Evolutionary conservation across 257 asterid species (phyloP), one percentile per base, ranked within the genome.

Genomic region (Oldenlandia corymbosa): DNA sequence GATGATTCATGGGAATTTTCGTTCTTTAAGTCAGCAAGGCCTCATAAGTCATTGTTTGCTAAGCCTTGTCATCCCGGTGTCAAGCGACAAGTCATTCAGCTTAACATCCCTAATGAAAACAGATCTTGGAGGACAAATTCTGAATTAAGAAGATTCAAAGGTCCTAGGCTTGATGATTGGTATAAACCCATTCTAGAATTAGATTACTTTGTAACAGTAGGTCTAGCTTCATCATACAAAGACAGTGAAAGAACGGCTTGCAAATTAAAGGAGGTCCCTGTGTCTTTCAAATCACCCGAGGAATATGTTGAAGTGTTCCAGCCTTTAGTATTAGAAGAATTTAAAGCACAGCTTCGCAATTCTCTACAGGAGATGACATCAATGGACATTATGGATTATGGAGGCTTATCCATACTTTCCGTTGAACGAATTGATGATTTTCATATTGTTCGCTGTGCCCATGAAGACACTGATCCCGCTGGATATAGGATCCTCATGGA

Each of bases 381-480:
- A 72, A 56, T 77, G 12, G 91, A 84, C 62, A 95, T 80, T 66
- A 80, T 77, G 81, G 66, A 79, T 76, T 75, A 84, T 47, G 95
- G 95, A 68, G 81, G 80, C 77, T 62, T 92, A 65, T 90, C 99
- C 59, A 94, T 92, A 64, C 77, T 92, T 68, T 92, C 97, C 31
- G 86, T 92, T 69, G 99, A 92, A 79, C 82, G 93, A 72, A 75
- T 89, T 70, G 97, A 89, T 77, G 95, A 92, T 75, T 92, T 92
- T 78, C 94, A 89, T 64, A 79, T 92, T 68, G 81, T 87, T 72
- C 99, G 99, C 72, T 87, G 91, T 70, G 91, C 85, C 68, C 91
- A 85, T 49, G 94, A 89, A 50, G 94, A 84, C 47, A 52, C 74
- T 56, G 78, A 75, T 70, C 75, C 81, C 23, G 23, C 71, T 36